Evolutionary conservation across 2,329 filamentous ascomycete genomes (phyloP).

Genomic region (Chaetothyriales sp.): DNA sequence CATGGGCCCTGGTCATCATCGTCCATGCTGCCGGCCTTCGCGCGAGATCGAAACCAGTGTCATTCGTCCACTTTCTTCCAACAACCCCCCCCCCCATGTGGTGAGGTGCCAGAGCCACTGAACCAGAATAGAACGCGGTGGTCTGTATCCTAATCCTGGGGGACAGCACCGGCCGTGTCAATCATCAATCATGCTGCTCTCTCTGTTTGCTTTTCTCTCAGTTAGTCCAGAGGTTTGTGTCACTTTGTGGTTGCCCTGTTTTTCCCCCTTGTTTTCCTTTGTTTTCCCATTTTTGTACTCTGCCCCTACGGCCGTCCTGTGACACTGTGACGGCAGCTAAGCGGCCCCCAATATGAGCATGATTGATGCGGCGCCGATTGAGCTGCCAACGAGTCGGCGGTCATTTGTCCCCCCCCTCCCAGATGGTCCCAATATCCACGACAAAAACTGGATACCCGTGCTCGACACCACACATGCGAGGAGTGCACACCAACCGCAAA

Average conservation of each 20-base stretch:
- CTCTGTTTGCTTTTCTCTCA: not conserved
- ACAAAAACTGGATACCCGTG: conserved; percentile 17
- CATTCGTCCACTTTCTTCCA: too few relatives aligned
- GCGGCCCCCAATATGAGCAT: conserved; percentile 3
- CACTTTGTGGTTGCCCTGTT: too few relatives aligned
- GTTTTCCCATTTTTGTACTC: not conserved
- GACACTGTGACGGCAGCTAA: not conserved
- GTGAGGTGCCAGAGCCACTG: not conserved
- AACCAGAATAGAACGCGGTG: not conserved
- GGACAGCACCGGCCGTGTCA: not conserved
- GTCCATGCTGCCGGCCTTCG: too few relatives aligned
- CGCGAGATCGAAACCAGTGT: too few relatives aligned
- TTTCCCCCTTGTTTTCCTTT: not conserved
- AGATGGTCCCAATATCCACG: conserved; percentile 11
- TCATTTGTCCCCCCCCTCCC: conserved; percentile 8
- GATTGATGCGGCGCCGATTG: conserved; percentile 10
- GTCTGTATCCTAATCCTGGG: not conserved
- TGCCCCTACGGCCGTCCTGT: not conserved
- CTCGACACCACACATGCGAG: conserved; percentile 4
- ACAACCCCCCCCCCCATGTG: not conserved
- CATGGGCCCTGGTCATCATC: not conserved
- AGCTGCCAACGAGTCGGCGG: conserved; percentile 13
- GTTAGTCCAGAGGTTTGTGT: not conserved
- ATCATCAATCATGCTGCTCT: not conserved
- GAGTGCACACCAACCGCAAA: not conserved